Percentiles rank a stretch among this genome's conserved stretches.
phyloP scores from a whole-genome alignment of 345 rosid species.

The Corymbia maculata region DNA sequence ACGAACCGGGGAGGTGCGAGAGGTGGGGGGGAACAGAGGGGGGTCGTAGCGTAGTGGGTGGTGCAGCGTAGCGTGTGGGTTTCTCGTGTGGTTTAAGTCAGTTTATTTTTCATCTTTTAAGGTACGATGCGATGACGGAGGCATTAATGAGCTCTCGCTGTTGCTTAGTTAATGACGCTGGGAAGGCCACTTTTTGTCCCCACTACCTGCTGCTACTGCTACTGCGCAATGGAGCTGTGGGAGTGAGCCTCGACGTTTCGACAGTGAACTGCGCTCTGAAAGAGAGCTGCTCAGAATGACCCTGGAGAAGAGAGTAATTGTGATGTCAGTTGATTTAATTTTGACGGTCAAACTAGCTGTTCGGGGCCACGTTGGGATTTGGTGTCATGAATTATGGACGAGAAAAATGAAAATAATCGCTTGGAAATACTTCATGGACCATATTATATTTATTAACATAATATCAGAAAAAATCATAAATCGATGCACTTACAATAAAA shows the following conservation, averaged over 20 bases:
- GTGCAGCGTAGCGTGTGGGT: background rate
- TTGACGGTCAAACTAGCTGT: background rate
- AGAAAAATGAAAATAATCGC: background rate
- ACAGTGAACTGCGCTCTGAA: background rate
- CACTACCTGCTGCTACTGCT: background rate
- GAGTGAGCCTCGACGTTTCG: background rate
- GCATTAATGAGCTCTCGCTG: background rate
- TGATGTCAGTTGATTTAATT: background rate
- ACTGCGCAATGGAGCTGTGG: background rate
- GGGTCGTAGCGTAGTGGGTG: background rate
- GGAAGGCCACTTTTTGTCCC: background rate
- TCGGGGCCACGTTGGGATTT: background rate
- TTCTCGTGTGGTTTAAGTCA: background rate
- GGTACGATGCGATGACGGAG: background rate
- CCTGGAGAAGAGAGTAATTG: background rate
- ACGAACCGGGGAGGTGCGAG: background rate
- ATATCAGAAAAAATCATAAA: too few species aligned
- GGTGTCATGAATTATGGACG: background rate
- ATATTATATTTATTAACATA: background rate
- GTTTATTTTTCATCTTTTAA: rapidly evolving
- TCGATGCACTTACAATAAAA: too few species aligned
- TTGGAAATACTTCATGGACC: background rate
- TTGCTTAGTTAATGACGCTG: background rate
- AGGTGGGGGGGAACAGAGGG: background rate
- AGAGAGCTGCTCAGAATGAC: background rate